Conservation (phyloP, 768 basidiomycete genomes). For the Termitomyces sp. region DNA sequence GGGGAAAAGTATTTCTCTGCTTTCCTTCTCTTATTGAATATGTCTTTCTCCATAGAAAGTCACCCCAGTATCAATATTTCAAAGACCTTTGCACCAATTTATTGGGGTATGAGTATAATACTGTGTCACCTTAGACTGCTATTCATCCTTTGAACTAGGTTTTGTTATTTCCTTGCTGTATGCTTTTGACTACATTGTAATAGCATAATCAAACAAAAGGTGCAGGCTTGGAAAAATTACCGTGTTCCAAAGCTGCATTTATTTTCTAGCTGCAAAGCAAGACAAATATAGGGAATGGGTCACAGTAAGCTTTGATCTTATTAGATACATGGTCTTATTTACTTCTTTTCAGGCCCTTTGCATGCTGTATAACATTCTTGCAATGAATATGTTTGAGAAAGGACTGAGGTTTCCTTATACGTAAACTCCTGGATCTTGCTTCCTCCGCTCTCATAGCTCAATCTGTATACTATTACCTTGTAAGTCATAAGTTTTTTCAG, state of each 20-base stretch:
- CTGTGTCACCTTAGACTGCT: background rate
- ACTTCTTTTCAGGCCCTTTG: conserved; percentile 14
- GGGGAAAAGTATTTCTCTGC: background rate
- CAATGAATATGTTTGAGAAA: background rate
- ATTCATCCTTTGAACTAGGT: conserved; percentile 12
- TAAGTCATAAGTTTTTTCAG: conserved; percentile 1
- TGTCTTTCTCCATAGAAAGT: background rate
- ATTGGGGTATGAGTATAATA: conserved; percentile 19
- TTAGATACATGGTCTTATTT: no score
- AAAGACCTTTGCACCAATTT: conserved; percentile 22
- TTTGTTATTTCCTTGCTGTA: conserved; percentile 24
- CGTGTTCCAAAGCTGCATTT: conserved; percentile 33
- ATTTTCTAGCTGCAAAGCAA: conserved; percentile 23
- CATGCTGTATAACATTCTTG: conserved; percentile 19
- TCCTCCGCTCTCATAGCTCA: conserved; percentile 36
- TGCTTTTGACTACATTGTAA: background rate
- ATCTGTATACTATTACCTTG: conserved; percentile 40
- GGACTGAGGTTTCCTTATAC: conserved; percentile 11
- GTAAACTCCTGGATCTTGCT: conserved; percentile 28
- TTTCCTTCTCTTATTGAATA: background rate
- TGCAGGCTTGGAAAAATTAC: conserved; percentile 32
- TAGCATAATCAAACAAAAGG: background rate
- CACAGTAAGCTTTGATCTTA: conserved; percentile 15
- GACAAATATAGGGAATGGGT: conserved; percentile 15
- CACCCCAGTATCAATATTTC: conserved; percentile 14